Conservation (phyloP, 2,329 filamentous ascomycete species). For the Colletotrichum musae region DNA sequence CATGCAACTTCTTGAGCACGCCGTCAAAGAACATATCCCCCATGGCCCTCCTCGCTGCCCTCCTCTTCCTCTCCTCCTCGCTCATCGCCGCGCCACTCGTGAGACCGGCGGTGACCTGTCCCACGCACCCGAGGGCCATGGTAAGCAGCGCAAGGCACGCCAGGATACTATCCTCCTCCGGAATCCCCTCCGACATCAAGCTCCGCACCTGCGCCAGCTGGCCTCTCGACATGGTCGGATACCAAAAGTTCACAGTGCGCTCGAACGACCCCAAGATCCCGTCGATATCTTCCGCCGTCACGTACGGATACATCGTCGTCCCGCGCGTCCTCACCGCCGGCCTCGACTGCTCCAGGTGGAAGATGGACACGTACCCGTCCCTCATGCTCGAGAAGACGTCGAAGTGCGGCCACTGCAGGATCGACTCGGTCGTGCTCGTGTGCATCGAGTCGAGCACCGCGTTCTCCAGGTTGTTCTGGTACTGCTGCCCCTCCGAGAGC, state of each 20-base stretch:
- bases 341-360: slow-evolving; percentile 62
- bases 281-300: slow-evolving; percentile 58
- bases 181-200: slow-evolving; percentile 51
- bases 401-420: slow-evolving; percentile 67
- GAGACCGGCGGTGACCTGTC: slow-evolving; percentile 55
- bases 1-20: slow-evolving; percentile 61
- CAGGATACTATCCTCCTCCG: slow-evolving; percentile 54
- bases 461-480: slow-evolving; percentile 56
- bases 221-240: slow-evolving; percentile 61
- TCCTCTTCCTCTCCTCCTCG: slow-evolving; percentile 48
- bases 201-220: slow-evolving; percentile 53
- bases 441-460: slow-evolving; percentile 65
- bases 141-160: slow-evolving; percentile 61
- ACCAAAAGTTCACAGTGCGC: slow-evolving; percentile 66
- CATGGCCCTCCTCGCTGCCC: slow-evolving; percentile 52
- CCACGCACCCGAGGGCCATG: slow-evolving; percentile 63
- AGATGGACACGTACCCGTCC: slow-evolving; percentile 60
- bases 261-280: slow-evolving; percentile 60
- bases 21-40: slow-evolving; percentile 61
- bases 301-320: slow-evolving; percentile 58
- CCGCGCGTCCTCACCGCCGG: slow-evolving; percentile 51
- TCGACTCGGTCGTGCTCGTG: slow-evolving; percentile 64
- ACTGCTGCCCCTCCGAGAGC: slow-evolving; percentile 44
- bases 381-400: slow-evolving; percentile 59
- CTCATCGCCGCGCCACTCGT: slow-evolving; percentile 40